These are phyloP conservation scores for Priceomyces fermenticarens DNA, from an alignment of 805 yeast species.

Conservation along the genomic window DNA sequence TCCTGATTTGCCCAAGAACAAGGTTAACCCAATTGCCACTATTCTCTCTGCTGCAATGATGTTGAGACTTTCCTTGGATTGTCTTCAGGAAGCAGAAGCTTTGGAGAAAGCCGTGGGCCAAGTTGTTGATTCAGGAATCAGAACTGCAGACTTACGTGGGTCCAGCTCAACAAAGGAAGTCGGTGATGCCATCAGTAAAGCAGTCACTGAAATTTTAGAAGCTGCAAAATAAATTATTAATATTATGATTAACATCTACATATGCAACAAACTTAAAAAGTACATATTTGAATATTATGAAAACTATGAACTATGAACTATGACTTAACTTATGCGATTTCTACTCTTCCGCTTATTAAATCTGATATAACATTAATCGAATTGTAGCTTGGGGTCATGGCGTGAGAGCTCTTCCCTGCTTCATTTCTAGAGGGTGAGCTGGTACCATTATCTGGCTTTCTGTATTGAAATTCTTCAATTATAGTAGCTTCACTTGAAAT, in stretches of 20 bases:
- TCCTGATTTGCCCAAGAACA: slow-evolving; percentile 83
- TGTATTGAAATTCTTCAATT: neutral
- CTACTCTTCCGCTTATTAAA: slow-evolving; percentile 1
- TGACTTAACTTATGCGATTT: neutral
- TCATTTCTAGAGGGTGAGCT: no score
- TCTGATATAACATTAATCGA: slow-evolving; percentile 3
- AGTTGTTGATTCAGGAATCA: slow-evolving; percentile 78
- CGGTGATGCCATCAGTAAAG: slow-evolving; percentile 86
- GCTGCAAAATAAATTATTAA: slow-evolving; percentile 5
- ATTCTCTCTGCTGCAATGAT: slow-evolving; percentile 96
- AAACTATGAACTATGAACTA: no score
- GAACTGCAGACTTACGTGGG: slow-evolving; percentile 93
- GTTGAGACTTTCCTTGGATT: slow-evolving; percentile 85
- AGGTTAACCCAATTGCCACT: slow-evolving; percentile 94
- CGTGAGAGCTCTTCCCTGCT: no score
- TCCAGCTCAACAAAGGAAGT: slow-evolving; percentile 80
- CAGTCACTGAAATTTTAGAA: slow-evolving; percentile 55
- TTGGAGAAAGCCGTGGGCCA: slow-evolving; percentile 83
- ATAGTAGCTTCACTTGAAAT: slow-evolving; percentile 21
- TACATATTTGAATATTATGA: no score
- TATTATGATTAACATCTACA: no score
- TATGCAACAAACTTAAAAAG: no score
- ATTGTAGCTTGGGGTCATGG: neutral
- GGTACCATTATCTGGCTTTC: neutral
- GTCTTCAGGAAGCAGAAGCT: slow-evolving; percentile 81